Base-by-base conservation (phyloP, 257 asterid species). In the Prunella vulgaris region DNA sequence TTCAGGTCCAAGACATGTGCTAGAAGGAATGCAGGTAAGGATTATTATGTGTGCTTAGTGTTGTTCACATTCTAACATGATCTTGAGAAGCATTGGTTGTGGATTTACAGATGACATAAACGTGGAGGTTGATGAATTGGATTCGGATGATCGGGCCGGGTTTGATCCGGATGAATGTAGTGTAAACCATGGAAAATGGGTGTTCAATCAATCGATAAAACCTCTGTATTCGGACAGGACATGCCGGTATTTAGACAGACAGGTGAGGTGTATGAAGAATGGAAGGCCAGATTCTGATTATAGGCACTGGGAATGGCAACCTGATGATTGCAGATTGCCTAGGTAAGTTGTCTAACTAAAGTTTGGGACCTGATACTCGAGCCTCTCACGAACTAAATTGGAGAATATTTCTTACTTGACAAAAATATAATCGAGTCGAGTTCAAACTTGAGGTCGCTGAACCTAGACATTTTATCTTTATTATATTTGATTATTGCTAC, bases 241-340 rank as follows among this genome's bases (percentile, higher is more conserved):
- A 0, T 93, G 98, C 57, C 88, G 84, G 5, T 93, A 83, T 70
- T 58, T 93, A 20, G 98, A 90, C 21, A 80, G 85, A 71, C 96
- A 93, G 73, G 82, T 88, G 75, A 74, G 92, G 0, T 93, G 98
- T 65, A 83, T 79, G 1, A 85, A 80, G 84, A 93, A 90, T 69
- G 98, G 97, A 20, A 72, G 95, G 59, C 68, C 72, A 0, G 97
- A 93, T 82, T 83, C 90, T 3, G 90, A 90, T 56, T 93, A 93
- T 78, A 84, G 72, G 60, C 81, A 83, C 74, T 93, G 97, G 98
- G 87, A 84, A 20, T 93, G 98, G 98, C 89, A 74, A 77, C 97
- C 96, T 9, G 93, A 90, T 78, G 96, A 82, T 58, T 93, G 98
- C 83, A 85, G 81, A 63, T 84, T 93, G 90, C 98, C 98, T 5